phyloP scores from a whole-genome alignment of 306 rosid species.

The Lathyrus aphaca region DNA sequence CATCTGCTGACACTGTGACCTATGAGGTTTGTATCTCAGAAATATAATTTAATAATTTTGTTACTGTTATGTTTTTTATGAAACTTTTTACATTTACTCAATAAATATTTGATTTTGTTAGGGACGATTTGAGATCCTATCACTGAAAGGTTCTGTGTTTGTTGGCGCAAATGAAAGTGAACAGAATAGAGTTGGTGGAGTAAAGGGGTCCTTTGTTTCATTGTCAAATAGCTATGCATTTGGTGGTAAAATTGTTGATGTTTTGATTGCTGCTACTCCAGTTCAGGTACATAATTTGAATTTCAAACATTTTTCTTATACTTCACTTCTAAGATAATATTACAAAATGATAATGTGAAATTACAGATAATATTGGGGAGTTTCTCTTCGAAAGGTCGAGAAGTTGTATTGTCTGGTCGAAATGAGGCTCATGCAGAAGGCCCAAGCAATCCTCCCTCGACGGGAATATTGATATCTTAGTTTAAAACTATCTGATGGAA shows the following conservation, averaged over 20 bases:
- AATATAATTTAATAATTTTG: too few relatives aligned
- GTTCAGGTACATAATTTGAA: constrained; percentile 59
- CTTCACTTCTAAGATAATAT: too few relatives aligned
- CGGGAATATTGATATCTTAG: too few relatives aligned
- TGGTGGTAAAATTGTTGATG: constrained; percentile 77
- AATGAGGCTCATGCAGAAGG: too few relatives aligned
- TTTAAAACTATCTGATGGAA: too few relatives aligned
- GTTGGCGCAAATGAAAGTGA: constrained; percentile 40
- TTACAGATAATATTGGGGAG: constrained; percentile 70
- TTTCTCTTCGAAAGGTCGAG: constrained; percentile 27
- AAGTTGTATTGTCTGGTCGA: too few relatives aligned
- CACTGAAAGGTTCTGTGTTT: constrained; percentile 71
- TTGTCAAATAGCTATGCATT: constrained; percentile 75
- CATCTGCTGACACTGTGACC: background rate
- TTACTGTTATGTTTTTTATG: too few relatives aligned
- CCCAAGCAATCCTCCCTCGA: too few relatives aligned
- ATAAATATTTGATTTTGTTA: constrained; percentile 43
- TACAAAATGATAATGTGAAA: too few relatives aligned
- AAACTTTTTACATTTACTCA: background rate
- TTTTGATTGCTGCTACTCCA: constrained; percentile 74
- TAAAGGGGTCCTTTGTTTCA: constrained; percentile 56
- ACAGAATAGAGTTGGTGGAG: constrained; percentile 54
- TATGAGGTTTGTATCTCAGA: background rate
- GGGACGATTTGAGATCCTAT: constrained; percentile 79
- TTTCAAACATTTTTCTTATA: too few relatives aligned